Evolutionary conservation across 345 rosid genomes (phyloP).

Genomic region (Ceriops tagal): DNA sequence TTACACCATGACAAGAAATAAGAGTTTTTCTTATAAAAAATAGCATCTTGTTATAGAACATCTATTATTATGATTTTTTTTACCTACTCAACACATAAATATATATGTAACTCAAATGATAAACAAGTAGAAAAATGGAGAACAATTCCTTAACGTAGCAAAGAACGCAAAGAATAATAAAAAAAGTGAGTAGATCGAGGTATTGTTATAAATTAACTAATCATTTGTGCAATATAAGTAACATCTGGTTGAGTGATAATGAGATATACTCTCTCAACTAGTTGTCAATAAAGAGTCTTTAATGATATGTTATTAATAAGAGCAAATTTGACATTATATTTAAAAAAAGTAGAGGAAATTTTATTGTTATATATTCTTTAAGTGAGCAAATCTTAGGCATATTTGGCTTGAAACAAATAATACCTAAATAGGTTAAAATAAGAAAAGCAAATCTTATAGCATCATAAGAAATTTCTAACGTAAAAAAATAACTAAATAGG

Average conservation of each 20-base stretch:
- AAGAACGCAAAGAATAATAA: background rate
- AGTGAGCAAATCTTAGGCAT: background rate
- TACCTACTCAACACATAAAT: too few relatives aligned
- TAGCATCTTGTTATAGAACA: too few relatives aligned
- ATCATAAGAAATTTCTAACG: background rate
- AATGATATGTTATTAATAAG: background rate
- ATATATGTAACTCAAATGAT: background rate
- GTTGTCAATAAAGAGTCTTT: background rate
- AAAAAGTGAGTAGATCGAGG: background rate
- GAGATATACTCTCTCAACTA: background rate
- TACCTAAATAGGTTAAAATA: too few relatives aligned
- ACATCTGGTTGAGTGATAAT: background rate
- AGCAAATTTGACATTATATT: background rate
- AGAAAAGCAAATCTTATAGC: too few relatives aligned
- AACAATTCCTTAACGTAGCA: background rate
- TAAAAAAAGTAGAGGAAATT: too few relatives aligned
- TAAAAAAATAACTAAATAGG: too few relatives aligned
- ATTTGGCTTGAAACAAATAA: too few relatives aligned
- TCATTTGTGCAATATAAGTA: background rate
- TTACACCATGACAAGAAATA: too few relatives aligned
- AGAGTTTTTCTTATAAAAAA: too few relatives aligned
- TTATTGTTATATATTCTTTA: too few relatives aligned
- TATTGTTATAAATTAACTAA: background rate
- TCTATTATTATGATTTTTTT: too few relatives aligned
- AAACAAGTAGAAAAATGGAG: too few relatives aligned